Evolutionary conservation across 257 asterid species (phyloP).

Genomic region (Forsythia viridissima): DNA sequence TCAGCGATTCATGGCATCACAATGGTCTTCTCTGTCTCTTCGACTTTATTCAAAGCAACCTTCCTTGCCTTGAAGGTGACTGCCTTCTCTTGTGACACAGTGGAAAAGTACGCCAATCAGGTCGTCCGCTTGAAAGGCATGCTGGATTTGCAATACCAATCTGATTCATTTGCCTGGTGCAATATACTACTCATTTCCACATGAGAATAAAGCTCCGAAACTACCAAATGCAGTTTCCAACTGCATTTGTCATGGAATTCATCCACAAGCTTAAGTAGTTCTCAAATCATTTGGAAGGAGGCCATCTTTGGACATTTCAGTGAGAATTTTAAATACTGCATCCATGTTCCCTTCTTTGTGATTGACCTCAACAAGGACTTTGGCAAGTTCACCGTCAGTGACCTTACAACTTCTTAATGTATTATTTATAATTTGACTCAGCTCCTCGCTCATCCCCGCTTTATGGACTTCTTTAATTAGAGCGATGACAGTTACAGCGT

Average conservation of each 20-base stretch:
- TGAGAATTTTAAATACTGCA: constrained; percentile 62
- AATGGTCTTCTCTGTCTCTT: constrained; percentile 73
- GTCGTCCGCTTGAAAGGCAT: not conserved
- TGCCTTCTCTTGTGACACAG: constrained; percentile 71
- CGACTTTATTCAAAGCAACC: constrained; percentile 86
- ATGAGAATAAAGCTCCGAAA: not conserved
- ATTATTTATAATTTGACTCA: constrained; percentile 48
- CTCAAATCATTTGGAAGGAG: constrained; percentile 71
- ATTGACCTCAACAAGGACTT: constrained; percentile 65
- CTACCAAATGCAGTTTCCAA: not conserved
- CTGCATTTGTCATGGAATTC: not conserved
- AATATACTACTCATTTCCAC: not conserved
- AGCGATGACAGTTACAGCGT: constrained; percentile 64
- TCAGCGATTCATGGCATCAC: constrained; percentile 40
- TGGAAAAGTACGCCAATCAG: not conserved
- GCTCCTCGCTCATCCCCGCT: constrained; percentile 57
- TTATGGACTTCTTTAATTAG: constrained; percentile 63
- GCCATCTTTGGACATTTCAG: constrained; percentile 84
- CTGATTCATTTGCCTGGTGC: not conserved
- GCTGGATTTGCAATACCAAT: not conserved
- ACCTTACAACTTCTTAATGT: constrained; percentile 62
- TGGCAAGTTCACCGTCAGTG: constrained; percentile 67
- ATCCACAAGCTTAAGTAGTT: constrained; percentile 35
- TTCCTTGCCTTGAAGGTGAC: constrained; percentile 87
- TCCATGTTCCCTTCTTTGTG: constrained; percentile 79